phyloP scores from a whole-genome alignment of 169 alveolate species.

The Cryptosporidium tyzzeri region DNA sequence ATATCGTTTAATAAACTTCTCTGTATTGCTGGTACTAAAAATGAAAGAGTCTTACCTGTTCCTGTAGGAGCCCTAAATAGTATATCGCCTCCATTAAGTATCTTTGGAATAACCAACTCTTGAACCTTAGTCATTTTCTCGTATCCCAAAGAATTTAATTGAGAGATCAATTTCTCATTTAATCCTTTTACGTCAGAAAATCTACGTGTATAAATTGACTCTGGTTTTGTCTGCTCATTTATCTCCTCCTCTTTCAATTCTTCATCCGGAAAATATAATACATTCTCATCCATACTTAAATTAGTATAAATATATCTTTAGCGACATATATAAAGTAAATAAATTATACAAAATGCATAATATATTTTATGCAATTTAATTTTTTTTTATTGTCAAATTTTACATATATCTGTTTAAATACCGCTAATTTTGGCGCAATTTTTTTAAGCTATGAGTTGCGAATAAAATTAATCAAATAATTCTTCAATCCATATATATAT shows the following conservation, averaged over 20 bases:
- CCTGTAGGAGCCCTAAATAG: constrained; percentile 96
- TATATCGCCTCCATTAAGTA: constrained; percentile 90
- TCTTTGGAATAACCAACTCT: constrained; percentile 91
- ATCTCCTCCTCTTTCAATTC: constrained; percentile 9
- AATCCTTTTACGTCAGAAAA: constrained; percentile 74
- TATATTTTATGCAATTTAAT: not conserved
- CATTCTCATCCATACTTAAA: constrained; percentile 16
- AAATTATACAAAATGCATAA: not conserved
- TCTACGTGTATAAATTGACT: constrained; percentile 66
- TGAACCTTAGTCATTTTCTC: constrained; percentile 87
- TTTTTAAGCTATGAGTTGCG: not conserved
- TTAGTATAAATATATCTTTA: not conserved
- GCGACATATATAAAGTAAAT: not conserved
- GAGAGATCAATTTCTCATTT: constrained; percentile 35
- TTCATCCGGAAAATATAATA: constrained; percentile 52
- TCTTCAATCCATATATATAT: no score
- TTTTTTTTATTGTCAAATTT: not conserved
- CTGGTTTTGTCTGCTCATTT: not conserved
- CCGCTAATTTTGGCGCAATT: constrained; percentile 1
- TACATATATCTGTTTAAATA: not conserved
- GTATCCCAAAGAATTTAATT: constrained; percentile 82
- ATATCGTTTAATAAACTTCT: constrained; percentile 66
- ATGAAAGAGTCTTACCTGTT: constrained; percentile 96
- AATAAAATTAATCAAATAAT: no score
- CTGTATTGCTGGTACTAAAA: constrained; percentile 92